A percentile compares a stretch with the other conserved stretches of the same genome.
Conservation (phyloP, 1,284 basidiomycete genomes). For the Lignosus rhinocerotis region DNA sequence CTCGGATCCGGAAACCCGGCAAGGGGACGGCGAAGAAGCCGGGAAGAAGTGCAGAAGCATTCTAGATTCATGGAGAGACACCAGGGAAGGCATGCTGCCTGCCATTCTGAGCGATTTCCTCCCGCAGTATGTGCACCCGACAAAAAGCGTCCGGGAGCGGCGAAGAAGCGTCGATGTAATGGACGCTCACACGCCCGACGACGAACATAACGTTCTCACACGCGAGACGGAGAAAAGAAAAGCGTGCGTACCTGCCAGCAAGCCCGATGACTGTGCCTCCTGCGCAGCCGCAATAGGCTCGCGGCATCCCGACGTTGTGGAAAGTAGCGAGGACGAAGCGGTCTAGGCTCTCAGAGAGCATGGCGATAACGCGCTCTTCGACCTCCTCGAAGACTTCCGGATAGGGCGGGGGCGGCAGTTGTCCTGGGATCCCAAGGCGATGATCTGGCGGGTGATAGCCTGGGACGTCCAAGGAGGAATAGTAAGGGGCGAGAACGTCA, state of each 20-base stretch:
- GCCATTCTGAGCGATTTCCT: neutral
- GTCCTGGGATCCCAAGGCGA: constrained; percentile 7
- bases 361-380: constrained; percentile 52
- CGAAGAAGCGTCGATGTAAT: constrained; percentile 12
- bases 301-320: constrained; percentile 73
- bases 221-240: constrained; percentile 3
- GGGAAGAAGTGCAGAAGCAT: neutral
- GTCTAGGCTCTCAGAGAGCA: constrained; percentile 64
- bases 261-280: constrained; percentile 49
- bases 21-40: neutral
- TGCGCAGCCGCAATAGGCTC: constrained; percentile 68
- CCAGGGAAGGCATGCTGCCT: constrained; percentile 9
- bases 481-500: constrained; percentile 62
- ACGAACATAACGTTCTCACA: neutral
- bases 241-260: constrained; percentile 29
- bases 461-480: constrained; percentile 5
- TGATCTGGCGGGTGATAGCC: constrained; percentile 8
- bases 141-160: constrained; percentile 11
- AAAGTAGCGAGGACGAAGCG: constrained; percentile 70
- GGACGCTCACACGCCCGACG: constrained; percentile 7
- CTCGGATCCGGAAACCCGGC: neutral
- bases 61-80: neutral
- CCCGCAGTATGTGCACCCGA: constrained; percentile 3
- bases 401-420: constrained; percentile 40
- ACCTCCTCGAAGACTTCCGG: constrained; percentile 64